Conservation (phyloP, 306 rosid genomes). For the Nissolia schottii region DNA sequence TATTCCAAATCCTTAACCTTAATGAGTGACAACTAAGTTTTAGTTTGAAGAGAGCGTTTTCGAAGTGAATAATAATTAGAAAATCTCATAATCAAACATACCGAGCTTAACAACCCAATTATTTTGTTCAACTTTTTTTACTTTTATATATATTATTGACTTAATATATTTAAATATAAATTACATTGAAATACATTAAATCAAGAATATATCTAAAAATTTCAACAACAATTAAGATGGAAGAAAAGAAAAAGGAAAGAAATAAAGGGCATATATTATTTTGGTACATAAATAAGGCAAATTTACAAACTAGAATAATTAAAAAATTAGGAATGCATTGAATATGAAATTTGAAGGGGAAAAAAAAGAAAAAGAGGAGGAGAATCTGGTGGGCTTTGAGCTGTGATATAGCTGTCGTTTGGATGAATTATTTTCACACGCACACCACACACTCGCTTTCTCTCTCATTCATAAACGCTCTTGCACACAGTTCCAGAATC, state of each 20-base stretch:
- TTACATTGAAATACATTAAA: too few species aligned
- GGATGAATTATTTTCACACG: conserved; percentile 40
- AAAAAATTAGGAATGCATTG: background rate
- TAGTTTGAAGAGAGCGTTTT: too few species aligned
- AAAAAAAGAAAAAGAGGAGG: conserved; percentile 18
- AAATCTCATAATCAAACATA: background rate
- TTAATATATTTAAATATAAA: too few species aligned
- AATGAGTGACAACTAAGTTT: background rate
- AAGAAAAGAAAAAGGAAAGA: background rate
- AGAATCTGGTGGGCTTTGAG: conserved; percentile 79
- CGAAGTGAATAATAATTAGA: background rate
- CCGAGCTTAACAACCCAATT: too few species aligned
- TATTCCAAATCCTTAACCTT: conserved; percentile 22
- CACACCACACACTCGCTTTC: background rate
- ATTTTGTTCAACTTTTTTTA: too few species aligned
- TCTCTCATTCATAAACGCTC: conserved; percentile 25
- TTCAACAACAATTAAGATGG: too few species aligned
- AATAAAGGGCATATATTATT: background rate
- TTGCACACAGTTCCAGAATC: conserved; percentile 55
- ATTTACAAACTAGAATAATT: background rate
- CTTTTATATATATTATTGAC: too few species aligned
- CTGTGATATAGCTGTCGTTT: conserved; percentile 87
- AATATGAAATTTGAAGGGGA: background rate
- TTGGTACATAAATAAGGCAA: background rate
- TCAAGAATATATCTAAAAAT: too few species aligned